These are phyloP conservation scores for Syncephalastrum contaminatum DNA, from an alignment of 371 early-diverging fungal species.

Conservation along the genomic window DNA sequence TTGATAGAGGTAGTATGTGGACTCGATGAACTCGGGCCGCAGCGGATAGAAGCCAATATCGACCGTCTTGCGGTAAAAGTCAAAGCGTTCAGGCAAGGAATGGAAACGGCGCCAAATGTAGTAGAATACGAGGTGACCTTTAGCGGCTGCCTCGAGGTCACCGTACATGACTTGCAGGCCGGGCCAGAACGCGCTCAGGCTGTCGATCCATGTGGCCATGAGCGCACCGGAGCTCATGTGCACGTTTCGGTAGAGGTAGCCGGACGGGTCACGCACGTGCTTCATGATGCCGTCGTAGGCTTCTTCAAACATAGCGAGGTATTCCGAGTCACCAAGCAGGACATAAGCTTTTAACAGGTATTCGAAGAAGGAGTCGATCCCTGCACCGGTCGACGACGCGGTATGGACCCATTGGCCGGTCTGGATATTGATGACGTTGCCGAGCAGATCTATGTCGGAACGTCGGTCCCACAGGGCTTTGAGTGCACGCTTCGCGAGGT, in stretches of 20 bases:
- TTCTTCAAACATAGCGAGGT: constrained; percentile 77
- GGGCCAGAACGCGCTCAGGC: constrained; percentile 89
- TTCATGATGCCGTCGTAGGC: constrained; percentile 72
- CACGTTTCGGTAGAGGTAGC: constrained; percentile 84
- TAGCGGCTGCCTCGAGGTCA: constrained; percentile 81
- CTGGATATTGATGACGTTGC: constrained; percentile 80
- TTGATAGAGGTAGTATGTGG: constrained; percentile 87
- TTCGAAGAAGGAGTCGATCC: constrained; percentile 93
- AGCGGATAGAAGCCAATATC: constrained; percentile 80
- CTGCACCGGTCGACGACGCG: constrained; percentile 84
- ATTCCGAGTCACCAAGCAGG: constrained; percentile 81
- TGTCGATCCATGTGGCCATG: constrained; percentile 83
- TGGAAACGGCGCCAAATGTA: constrained; percentile 85
- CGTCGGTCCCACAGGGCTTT: constrained; percentile 75
- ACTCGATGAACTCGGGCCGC: constrained; percentile 93
- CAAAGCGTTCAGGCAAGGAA: constrained; percentile 87
- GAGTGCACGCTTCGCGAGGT: constrained; percentile 72
- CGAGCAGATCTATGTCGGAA: constrained; percentile 75
- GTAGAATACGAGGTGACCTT: constrained; percentile 77
- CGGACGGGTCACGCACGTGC: constrained; percentile 66
- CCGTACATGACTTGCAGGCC: constrained; percentile 85
- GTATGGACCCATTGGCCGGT: constrained; percentile 72
- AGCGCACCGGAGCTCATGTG: constrained; percentile 73
- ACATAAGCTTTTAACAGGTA: constrained; percentile 89
- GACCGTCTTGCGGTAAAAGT: constrained; percentile 60